phyloP scores from a whole-genome alignment of 768 basidiomycete species.

The Calocybe indica region DNA sequence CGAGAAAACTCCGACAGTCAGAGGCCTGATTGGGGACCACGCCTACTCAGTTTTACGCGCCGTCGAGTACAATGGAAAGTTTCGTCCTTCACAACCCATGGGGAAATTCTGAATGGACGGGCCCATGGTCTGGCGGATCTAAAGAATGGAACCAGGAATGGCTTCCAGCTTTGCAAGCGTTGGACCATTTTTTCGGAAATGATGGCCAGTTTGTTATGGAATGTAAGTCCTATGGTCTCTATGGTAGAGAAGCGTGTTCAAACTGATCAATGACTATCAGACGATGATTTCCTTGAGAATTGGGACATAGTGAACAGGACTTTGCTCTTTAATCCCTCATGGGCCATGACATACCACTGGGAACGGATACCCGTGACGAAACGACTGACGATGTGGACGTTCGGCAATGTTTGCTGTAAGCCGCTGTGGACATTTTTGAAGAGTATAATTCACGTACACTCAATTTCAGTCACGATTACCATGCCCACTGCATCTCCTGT shows the following conservation, averaged over 20 bases:
- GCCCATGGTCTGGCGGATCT: constrained; percentile 49
- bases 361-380: constrained; percentile 23
- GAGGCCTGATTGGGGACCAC: constrained; percentile 34
- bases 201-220: constrained; percentile 57
- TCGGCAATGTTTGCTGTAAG: constrained; percentile 36
- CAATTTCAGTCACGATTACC: constrained; percentile 26
- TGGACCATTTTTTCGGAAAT: constrained; percentile 43
- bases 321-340: constrained; percentile 30
- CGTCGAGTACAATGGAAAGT: constrained; percentile 37
- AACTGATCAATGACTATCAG: constrained; percentile 8
- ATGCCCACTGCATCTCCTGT: constrained; percentile 20
- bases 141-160: constrained; percentile 50
- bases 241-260: constrained; percentile 15
- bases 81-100: constrained; percentile 49
- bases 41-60: constrained; percentile 48
- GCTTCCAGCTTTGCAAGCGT: constrained; percentile 32
- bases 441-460: neutral
- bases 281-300: constrained; percentile 29
- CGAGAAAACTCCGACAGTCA: constrained; percentile 17
- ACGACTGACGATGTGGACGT: constrained; percentile 27
- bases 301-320: constrained; percentile 35
- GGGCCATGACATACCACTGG: constrained; percentile 38
- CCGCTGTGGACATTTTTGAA: neutral
- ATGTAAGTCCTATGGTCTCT: constrained; percentile 19
- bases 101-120: constrained; percentile 45